Evolutionary conservation across 73 alveolate genomes (phyloP).

Genomic region (Paraurostyla sp.): DNA sequence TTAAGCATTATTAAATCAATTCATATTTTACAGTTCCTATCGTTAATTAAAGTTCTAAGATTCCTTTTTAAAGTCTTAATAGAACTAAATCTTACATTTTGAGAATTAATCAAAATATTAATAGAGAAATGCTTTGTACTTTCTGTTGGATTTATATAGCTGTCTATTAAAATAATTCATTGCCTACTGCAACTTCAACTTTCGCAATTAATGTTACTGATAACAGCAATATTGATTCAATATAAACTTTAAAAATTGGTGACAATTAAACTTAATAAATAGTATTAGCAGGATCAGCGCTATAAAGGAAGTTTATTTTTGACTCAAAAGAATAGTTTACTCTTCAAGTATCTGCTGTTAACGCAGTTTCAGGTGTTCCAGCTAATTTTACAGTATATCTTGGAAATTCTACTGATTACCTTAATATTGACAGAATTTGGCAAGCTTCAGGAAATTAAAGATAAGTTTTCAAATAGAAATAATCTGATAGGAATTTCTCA

Average conservation of each 20-base stretch:
- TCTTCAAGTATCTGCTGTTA: background rate
- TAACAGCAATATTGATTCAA: background rate
- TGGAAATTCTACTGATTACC: background rate
- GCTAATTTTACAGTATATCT: conserved; percentile 15
- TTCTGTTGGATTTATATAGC: conserved; percentile 30
- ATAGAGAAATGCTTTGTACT: background rate
- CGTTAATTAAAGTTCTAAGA: background rate
- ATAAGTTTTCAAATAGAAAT: background rate
- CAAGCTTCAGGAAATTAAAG: background rate
- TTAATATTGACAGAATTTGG: background rate
- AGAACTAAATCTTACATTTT: background rate
- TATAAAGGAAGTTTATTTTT: background rate
- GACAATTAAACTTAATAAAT: background rate
- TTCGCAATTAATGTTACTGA: background rate
- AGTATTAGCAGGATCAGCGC: background rate
- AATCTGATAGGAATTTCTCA: background rate
- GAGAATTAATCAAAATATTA: background rate
- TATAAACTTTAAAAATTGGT: background rate
- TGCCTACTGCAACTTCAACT: background rate
- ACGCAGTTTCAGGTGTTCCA: background rate
- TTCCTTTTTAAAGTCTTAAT: background rate
- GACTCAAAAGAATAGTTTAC: background rate
- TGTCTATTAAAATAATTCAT: background rate
- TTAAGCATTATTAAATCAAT: background rate
- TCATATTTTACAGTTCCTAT: conserved; percentile 25